phyloP scores from a whole-genome alignment of 2,329 filamentous ascomycete genomes.

The Botrytis fabae region DNA sequence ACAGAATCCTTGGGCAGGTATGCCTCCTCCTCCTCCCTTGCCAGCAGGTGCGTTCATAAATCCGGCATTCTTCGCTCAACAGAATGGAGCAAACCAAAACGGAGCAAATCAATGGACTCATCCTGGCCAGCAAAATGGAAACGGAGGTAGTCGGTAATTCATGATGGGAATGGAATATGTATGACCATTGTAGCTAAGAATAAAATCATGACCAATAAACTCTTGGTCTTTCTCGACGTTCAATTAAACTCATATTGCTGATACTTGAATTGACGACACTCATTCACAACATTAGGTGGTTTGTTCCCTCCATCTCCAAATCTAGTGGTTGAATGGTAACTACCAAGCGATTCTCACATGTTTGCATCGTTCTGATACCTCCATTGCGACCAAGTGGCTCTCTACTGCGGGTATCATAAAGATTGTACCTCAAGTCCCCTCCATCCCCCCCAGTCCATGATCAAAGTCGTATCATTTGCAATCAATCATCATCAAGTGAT shows the following conservation, averaged over 20 bases:
- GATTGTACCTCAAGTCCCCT: neutral
- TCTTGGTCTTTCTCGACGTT: neutral
- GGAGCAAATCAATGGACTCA: conserved; percentile 31
- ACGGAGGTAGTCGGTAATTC: conserved; percentile 15
- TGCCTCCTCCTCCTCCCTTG: conserved; percentile 25
- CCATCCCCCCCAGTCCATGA: neutral
- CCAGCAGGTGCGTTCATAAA: conserved; percentile 38
- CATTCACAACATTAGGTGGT: neutral
- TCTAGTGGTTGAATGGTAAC: neutral
- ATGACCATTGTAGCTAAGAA: conserved; percentile 12
- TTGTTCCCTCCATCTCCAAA: neutral
- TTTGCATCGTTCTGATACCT: neutral
- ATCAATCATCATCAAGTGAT: neutral
- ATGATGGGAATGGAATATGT: conserved; percentile 3
- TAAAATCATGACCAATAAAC: neutral
- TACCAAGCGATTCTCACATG: neutral
- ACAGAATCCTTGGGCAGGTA: conserved; percentile 28
- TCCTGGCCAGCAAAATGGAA: conserved; percentile 28
- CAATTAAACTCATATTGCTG: too few species aligned
- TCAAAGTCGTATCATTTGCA: neutral
- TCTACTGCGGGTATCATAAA: neutral
- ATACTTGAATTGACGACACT: neutral
- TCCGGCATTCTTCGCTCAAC: conserved; percentile 36
- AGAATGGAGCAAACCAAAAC: conserved; percentile 23
- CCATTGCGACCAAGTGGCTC: neutral